Evolutionary conservation across 352 stramenopile genomes (phyloP).

Genomic region (Sclerospora graminicola): DNA sequence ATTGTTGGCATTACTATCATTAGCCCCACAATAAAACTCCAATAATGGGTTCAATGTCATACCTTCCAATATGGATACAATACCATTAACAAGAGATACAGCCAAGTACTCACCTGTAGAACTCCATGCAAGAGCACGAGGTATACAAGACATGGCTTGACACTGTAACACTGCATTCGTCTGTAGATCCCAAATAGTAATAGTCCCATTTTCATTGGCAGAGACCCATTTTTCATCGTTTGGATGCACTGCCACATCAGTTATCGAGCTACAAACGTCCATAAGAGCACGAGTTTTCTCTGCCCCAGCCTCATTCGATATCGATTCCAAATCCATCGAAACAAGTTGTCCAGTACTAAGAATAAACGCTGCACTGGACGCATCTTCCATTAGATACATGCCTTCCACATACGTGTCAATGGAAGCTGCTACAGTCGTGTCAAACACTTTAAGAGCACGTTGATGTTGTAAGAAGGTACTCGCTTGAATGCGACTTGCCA

Average conservation of each 20-base stretch:
- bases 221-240: constrained; percentile 28
- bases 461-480: constrained; percentile 26
- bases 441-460: constrained; percentile 13
- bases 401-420: constrained; percentile 7
- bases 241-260: constrained; percentile 30
- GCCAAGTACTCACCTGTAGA: too few relatives aligned
- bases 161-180: too few relatives aligned
- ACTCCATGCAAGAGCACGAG: too few relatives aligned
- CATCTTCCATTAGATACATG: constrained; percentile 16
- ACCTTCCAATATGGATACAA: too few relatives aligned
- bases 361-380: constrained; percentile 8
- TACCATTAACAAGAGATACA: too few relatives aligned
- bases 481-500: constrained; percentile 13
- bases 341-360: constrained; percentile 20
- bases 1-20: not conserved
- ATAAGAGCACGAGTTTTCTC: constrained; percentile 16
- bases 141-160: too few relatives aligned
- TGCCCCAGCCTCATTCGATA: not conserved
- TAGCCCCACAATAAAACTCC: too few relatives aligned
- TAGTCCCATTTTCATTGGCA: constrained; percentile 22
- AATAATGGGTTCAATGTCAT: too few relatives aligned
- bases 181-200: too few relatives aligned
- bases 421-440: not conserved
- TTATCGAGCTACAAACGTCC: constrained; percentile 15
- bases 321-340: constrained; percentile 18